Conservation (phyloP, 2,329 filamentous ascomycete species). For the Fusarium cicatricum region DNA sequence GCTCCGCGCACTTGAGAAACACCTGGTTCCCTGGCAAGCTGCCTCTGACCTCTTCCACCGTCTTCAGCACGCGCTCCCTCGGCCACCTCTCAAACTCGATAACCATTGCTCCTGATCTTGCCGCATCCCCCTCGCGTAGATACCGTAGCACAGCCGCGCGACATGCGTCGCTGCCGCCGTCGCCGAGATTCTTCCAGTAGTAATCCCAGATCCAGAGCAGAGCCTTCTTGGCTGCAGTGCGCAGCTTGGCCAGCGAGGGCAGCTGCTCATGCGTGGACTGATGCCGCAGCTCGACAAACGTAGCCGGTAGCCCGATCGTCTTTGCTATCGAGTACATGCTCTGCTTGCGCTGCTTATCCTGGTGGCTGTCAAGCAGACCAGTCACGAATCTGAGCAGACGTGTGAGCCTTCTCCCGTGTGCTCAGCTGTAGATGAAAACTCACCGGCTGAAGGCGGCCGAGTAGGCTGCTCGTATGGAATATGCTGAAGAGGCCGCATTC, state of each 20-base stretch:
- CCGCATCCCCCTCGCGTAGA: slow-evolving; percentile 47
- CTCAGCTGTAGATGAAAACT: slow-evolving; percentile 40
- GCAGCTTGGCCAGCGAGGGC: slow-evolving; percentile 76
- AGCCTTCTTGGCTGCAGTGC: slow-evolving; percentile 73
- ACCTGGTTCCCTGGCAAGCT: slow-evolving; percentile 53
- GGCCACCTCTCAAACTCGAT: slow-evolving; percentile 49
- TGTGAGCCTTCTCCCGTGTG: background rate
- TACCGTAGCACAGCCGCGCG: slow-evolving; percentile 50
- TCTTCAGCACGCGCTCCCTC: slow-evolving; percentile 47
- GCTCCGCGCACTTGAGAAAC: slow-evolving; percentile 54
- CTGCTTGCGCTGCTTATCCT: slow-evolving; percentile 71
- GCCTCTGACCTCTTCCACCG: slow-evolving; percentile 51
- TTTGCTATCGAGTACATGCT: slow-evolving; percentile 78
- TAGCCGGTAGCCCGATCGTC: slow-evolving; percentile 73
- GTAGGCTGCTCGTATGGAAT: slow-evolving; percentile 74
- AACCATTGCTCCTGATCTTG: slow-evolving; percentile 37
- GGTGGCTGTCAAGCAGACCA: slow-evolving; percentile 77
- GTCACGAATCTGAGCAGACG: slow-evolving; percentile 72
- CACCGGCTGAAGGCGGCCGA: slow-evolving; percentile 78
- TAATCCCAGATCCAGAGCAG: slow-evolving; percentile 88
- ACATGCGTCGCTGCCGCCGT: slow-evolving; percentile 43
- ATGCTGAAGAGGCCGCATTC: slow-evolving; percentile 55
- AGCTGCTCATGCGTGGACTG: slow-evolving; percentile 91
- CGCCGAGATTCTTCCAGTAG: slow-evolving; percentile 74
- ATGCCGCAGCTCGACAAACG: slow-evolving; percentile 89